Conservation (phyloP, 352 stramenopile species). For the Globisporangium camurandrum region DNA sequence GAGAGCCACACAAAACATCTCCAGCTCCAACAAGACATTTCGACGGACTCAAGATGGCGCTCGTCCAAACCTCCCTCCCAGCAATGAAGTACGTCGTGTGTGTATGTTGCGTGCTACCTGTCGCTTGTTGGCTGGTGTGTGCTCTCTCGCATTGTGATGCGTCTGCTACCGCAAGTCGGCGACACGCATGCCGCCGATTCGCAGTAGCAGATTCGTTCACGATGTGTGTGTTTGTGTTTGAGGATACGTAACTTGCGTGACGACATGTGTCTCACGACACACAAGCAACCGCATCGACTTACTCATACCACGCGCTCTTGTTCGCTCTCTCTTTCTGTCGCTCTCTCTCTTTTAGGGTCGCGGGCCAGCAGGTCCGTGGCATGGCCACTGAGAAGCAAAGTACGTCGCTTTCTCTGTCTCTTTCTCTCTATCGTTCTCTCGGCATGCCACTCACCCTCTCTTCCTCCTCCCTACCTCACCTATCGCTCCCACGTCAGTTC, state of each 20-base stretch:
- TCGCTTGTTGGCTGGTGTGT: not conserved
- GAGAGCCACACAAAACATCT: constrained; percentile 11
- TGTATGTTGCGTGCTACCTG: not conserved
- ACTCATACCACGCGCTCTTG: not conserved
- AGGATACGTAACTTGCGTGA: no score
- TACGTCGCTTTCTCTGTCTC: constrained; percentile 28
- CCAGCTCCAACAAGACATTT: no score
- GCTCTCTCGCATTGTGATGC: not conserved
- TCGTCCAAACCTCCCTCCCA: constrained; percentile 41
- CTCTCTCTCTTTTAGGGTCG: constrained; percentile 26
- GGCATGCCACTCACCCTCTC: not conserved
- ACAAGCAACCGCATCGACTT: not conserved
- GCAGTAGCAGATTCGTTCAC: no score
- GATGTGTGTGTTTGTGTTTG: no score
- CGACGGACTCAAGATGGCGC: constrained; percentile 41
- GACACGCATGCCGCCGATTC: no score
- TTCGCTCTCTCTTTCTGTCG: not conserved
- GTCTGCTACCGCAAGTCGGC: no score
- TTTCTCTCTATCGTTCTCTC: not conserved
- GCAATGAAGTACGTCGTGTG: constrained; percentile 37
- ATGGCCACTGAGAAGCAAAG: constrained; percentile 99
- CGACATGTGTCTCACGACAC: not conserved
- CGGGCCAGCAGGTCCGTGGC: constrained; percentile 80
- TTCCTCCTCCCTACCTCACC: not conserved
- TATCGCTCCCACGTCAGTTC: constrained; percentile 27